Conservation (phyloP, 768 basidiomycete species). For the Steccherinum ochraceum region DNA sequence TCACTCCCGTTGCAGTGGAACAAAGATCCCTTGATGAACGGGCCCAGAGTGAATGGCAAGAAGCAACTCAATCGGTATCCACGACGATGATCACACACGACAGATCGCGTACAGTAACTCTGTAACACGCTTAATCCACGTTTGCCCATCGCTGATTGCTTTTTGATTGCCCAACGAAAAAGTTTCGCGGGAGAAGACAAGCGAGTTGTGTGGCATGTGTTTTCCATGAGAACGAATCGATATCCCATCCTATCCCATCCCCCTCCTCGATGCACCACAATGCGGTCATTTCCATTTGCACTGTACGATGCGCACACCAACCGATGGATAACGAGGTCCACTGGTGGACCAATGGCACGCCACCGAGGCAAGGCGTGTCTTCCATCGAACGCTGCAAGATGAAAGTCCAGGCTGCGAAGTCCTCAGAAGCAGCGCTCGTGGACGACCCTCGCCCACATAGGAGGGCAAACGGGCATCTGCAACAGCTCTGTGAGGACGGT, state of each 20-base stretch:
- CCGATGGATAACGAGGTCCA: neutral
- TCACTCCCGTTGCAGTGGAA: neutral
- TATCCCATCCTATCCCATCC: neutral
- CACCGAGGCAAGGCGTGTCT: neutral
- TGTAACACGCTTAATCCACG: slow-evolving; percentile 23
- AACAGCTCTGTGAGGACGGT: neutral
- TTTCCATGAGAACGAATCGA: neutral
- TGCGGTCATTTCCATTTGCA: neutral
- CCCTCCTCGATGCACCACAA: neutral
- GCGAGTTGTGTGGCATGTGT: slow-evolving; percentile 4
- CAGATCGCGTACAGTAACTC: slow-evolving; percentile 19
- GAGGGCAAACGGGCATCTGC: neutral
- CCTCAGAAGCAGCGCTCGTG: neutral
- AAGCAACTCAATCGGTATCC: slow-evolving; percentile 2
- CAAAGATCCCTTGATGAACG: neutral
- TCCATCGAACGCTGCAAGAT: neutral
- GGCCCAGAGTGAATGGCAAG: neutral
- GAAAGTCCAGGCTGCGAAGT: neutral
- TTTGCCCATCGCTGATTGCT: slow-evolving; percentile 11
- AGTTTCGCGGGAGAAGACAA: slow-evolving; percentile 28
- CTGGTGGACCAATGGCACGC: neutral
- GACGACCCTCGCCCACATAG: neutral
- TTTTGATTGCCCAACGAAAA: slow-evolving; percentile 12
- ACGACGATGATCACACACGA: slow-evolving; percentile 4
- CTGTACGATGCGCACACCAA: neutral